A percentile compares a stretch with the other conserved stretches of the same genome.
Evolutionary conservation across 441 rosid species (phyloP).

Genomic region (Erysimum cheiri): DNA sequence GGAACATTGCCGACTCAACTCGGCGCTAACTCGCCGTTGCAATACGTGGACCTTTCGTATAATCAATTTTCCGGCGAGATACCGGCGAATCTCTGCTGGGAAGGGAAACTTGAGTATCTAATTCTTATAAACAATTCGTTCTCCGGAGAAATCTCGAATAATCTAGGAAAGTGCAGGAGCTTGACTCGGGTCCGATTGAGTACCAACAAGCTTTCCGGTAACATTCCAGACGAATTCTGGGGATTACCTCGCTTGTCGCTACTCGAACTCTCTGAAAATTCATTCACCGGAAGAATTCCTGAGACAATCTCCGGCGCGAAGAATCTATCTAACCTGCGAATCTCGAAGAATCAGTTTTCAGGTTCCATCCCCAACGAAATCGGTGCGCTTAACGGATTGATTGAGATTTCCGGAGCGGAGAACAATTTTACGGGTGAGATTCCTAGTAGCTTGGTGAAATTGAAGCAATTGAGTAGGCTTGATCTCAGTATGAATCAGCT

Average conservation of each 20-base stretch:
- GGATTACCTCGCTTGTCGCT: conserved; percentile 58
- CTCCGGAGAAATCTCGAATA: conserved; percentile 55
- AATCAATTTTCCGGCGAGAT: conserved; percentile 57
- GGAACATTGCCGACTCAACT: conserved; percentile 58
- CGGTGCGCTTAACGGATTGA: conserved; percentile 51
- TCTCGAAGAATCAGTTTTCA: conserved; percentile 57
- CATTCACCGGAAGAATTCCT: conserved; percentile 53
- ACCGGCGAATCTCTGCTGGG: conserved; percentile 52
- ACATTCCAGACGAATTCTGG: conserved; percentile 58
- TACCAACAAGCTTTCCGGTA: conserved; percentile 57
- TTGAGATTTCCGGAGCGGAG: conserved; percentile 51
- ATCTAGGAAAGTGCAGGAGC: conserved; percentile 56
- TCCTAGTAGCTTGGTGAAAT: conserved; percentile 51
- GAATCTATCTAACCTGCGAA: conserved; percentile 52
- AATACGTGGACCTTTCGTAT: conserved; percentile 53
- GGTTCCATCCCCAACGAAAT: conserved; percentile 59
- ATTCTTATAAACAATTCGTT: conserved; percentile 57
- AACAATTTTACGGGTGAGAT: conserved; percentile 51
- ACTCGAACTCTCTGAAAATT: conserved; percentile 56
- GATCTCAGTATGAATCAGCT: conserved; percentile 61
- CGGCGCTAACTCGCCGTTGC: conserved; percentile 55
- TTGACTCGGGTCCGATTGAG: conserved; percentile 60
- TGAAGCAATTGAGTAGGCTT: conserved; percentile 56
- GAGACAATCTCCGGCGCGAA: conserved; percentile 51
- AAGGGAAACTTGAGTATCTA: conserved; percentile 54